Base-by-base conservation (phyloP, 352 stramenopile genomes). In the Phytopythium boreale region DNA sequence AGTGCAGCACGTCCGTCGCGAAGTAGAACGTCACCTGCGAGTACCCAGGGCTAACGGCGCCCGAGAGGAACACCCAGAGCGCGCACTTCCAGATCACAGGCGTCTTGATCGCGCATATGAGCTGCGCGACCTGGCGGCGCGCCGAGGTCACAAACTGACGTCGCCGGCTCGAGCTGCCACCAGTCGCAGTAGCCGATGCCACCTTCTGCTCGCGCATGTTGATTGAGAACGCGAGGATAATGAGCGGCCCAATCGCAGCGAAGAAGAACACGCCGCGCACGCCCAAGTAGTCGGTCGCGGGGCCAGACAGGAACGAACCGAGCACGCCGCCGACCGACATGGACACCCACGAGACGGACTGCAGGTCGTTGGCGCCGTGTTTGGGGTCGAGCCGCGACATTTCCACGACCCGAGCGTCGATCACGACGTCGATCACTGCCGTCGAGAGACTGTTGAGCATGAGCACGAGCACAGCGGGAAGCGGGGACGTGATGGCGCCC, bases 1-100 rank as follows among this genome's bases (percentile, higher is more conserved):
- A 97, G 62, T 93, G 74, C 44, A 99, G 83, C 49, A 98, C 92
- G 64, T 98, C 92, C 0, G 95, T 98, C 19, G 97, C 80, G 65
- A 98, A 99, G 70, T 97, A 99, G 59, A 99, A 97, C 62, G 97
- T 96, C 9, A 98, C 94, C 50, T 97, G 92, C 52, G 97, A 97
- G 66, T 93, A 97, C 27, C 92, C 95, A 10, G 97, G 97, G 36
- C 95, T 89, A 34, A 90, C 96, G 11, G 95, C 92, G 72, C 97
- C 89, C 57, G 95, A 98, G 2, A 98, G 72, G 66, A 99, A 98
- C 6, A 99, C 75, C 80, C 97, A 99, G 1, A 98, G 71, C n/a
- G 96, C 90, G 39, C 96, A 97, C 74, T 97, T 97, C 87, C 91
- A 98, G 65, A 99, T 97, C 19, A 95, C 87, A 3, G 88, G 88